Conservation (phyloP, 192 early-diverging fungal genomes). For the Chytriomyces sp. region DNA sequence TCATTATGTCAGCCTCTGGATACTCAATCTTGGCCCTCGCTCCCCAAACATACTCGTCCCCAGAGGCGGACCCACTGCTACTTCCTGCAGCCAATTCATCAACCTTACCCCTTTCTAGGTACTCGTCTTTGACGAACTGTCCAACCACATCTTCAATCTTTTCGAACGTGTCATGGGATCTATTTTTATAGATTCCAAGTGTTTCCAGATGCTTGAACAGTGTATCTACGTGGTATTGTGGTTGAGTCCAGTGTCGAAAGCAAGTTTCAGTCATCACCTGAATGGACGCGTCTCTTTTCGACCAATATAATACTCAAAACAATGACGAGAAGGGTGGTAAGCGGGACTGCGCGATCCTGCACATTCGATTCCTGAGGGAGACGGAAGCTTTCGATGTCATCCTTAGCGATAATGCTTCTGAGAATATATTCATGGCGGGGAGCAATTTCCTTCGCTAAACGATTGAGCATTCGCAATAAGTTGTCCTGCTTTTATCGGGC, state of each 20-base stretch:
- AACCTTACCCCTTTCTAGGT: conserved; percentile 10
- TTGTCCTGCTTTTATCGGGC: neutral
- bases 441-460: conserved; percentile 1
- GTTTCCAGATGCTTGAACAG: conserved; percentile 20
- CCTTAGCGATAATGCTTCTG: conserved; percentile 3
- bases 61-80: neutral
- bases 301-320: conserved; percentile 15
- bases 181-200: neutral
- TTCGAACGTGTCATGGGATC: conserved; percentile 1
- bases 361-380: neutral
- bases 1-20: conserved; percentile 7
- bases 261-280: neutral
- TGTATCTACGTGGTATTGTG: neutral
- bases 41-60: conserved; percentile 18
- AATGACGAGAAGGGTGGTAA: conserved; percentile 13
- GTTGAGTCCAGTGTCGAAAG: neutral
- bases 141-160: conserved; percentile 31
- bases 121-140: conserved; percentile 26
- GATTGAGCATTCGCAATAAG: neutral
- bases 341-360: neutral
- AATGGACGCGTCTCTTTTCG: neutral
- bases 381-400: neutral
- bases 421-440: conserved; percentile 8
- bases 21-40: conserved; percentile 30
- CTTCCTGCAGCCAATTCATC: neutral